Percentiles rank a stretch among this genome's conserved stretches.
Evolutionary conservation across 192 early-diverging fungal genomes (phyloP).

Genomic region (Coemansia sp.): DNA sequence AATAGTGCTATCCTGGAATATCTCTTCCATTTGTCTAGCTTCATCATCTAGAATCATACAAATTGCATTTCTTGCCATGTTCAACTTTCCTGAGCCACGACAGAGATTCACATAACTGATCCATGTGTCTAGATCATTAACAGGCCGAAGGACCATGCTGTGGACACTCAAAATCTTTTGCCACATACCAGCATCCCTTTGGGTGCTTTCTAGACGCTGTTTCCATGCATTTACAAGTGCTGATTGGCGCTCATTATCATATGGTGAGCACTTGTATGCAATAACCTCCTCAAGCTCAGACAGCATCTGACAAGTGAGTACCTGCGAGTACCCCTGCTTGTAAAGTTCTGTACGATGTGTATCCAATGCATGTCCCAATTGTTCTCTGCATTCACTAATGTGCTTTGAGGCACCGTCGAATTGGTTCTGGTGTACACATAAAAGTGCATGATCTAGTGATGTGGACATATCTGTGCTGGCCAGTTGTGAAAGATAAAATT

Average conservation of each 20-base stretch:
- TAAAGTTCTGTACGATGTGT: slow-evolving; percentile 89
- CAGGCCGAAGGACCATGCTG: slow-evolving; percentile 81
- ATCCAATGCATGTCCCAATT: slow-evolving; percentile 82
- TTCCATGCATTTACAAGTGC: slow-evolving; percentile 87
- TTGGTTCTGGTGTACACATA: slow-evolving; percentile 78
- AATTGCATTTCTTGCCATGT: slow-evolving; percentile 79
- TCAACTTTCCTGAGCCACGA: slow-evolving; percentile 79
- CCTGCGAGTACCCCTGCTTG: slow-evolving; percentile 77
- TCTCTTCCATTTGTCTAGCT: slow-evolving; percentile 41
- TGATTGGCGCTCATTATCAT: slow-evolving; percentile 69
- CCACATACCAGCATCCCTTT: slow-evolving; percentile 93
- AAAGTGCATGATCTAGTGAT: slow-evolving; percentile 83
- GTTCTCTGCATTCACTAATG: slow-evolving; percentile 78
- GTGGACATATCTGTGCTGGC: slow-evolving; percentile 62
- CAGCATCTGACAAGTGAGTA: slow-evolving; percentile 94
- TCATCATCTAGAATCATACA: slow-evolving; percentile 65
- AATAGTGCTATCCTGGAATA: slow-evolving; percentile 10
- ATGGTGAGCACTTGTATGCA: slow-evolving; percentile 73
- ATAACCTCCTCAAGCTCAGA: slow-evolving; percentile 97
- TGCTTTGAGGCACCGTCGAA: slow-evolving; percentile 69
- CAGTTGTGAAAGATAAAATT: slow-evolving; percentile 83
- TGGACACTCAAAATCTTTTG: slow-evolving; percentile 83
- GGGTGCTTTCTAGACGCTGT: slow-evolving; percentile 77
- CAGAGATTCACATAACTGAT: slow-evolving; percentile 94
- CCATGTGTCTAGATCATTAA: slow-evolving; percentile 91